Base-by-base conservation (phyloP, 441 rosid species). In the Breynia disticha region DNA sequence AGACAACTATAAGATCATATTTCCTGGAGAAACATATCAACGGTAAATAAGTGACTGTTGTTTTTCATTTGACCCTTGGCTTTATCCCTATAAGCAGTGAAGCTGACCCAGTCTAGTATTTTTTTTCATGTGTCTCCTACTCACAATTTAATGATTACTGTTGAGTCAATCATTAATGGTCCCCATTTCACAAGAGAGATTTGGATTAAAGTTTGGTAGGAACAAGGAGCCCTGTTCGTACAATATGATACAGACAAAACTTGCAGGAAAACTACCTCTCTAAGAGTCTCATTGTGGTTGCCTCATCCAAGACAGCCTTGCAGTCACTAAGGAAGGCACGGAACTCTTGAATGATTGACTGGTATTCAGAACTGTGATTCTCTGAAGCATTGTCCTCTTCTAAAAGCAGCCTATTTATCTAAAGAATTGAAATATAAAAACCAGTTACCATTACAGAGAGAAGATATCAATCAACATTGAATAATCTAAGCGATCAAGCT, bases 281-380 rank as follows among this genome's bases (percentile, higher is more conserved):
- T 65, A 90, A 75, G 64, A 94, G 85, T 78, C 63, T 90, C 97
- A 90, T 87, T 50, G 99, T 85, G 39, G 99, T 94, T 75, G 87
- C 86, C 82, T 90, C 97, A 75, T 90, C 97, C 75, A 94, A 82
- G 46, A 90, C 97, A 75, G 87, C 95, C 74, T 87, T 87, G 82
- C 85, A 74, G 72, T 94, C 99, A 59, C 97, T 72, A 59, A 87
- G 87, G 77, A 94, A 94, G 66, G 97, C 99, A 75, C 93, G 80
- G 35, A 87, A 94, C 69, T 94, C 97, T 73, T 64, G 85, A 70
- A 90, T 86, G 72, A 90, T 75, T 47, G 81, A 73, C 56, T 85
- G 95, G 60, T 86, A 87, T 69, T 94, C 96, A 28, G 88, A 84
- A 71, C 76, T 72, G 41, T 59, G 91, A 77, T 82, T 85, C 66